Evolutionary conservation across 2,329 filamentous ascomycete genomes (phyloP).

Genomic region (Emergomyces africanus): DNA sequence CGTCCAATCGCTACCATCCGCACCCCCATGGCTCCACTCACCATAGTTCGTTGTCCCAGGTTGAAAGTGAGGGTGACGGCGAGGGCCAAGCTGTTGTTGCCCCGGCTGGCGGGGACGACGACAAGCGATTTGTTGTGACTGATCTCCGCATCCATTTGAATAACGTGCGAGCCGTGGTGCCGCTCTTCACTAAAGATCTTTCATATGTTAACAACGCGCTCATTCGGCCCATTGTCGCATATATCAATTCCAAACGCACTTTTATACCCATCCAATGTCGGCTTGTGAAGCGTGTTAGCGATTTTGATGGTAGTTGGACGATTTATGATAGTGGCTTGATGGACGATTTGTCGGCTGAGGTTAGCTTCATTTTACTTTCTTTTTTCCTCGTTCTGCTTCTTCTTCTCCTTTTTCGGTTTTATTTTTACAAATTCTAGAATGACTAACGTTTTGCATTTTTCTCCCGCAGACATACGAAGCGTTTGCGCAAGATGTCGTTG

Average conservation of each 20-base stretch:
- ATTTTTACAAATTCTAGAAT: not conserved
- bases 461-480: conserved; percentile 63
- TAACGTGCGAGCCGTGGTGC: conserved; percentile 83
- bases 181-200: conserved; percentile 80
- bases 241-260: conserved; percentile 89
- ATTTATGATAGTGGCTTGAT: conserved; percentile 86
- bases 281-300: conserved; percentile 73
- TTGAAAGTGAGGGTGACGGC: conserved; percentile 10
- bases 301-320: conserved; percentile 95
- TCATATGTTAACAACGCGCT: conserved; percentile 95
- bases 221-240: conserved; percentile 90
- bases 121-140: conserved; percentile 76
- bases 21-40: not conserved
- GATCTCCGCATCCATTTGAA: conserved; percentile 92
- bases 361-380: conserved; percentile 20
- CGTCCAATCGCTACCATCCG: conserved; percentile 52
- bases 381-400: too few species aligned
- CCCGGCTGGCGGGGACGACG: conserved; percentile 33
- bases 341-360: conserved; percentile 82
- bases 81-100: conserved; percentile 14
- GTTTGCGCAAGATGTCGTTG: conserved; percentile 80
- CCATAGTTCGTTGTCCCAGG: not conserved
- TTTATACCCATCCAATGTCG: conserved; percentile 94
- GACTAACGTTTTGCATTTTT: not conserved
- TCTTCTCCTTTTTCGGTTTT: conserved; percentile 3